phyloP scores from a whole-genome alignment of 305 asterid genomes.

The Fraxinus ornus region DNA sequence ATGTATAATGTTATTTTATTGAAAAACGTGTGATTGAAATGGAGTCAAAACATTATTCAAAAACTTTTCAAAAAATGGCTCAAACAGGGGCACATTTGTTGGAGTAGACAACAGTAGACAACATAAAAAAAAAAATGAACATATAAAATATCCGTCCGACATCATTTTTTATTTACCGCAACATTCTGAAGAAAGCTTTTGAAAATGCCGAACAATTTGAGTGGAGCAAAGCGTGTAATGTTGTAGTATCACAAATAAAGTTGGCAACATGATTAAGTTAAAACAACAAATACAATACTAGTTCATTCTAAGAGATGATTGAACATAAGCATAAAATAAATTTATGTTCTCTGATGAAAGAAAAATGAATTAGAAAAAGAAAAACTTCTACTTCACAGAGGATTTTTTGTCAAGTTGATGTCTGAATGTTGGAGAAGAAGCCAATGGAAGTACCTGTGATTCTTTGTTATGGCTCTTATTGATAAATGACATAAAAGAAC shows the following conservation, averaged over 20 bases:
- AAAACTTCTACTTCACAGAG: conserved; percentile 7
- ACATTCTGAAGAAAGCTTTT: not conserved
- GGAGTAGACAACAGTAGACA: not conserved
- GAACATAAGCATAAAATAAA: not conserved
- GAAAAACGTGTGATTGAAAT: too few species aligned
- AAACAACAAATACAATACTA: too few species aligned
- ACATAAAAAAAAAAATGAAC: too few species aligned
- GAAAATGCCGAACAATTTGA: not conserved
- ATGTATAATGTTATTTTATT: too few species aligned
- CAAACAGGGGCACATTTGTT: not conserved
- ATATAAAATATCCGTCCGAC: not conserved
- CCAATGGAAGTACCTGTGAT: conserved; percentile 45
- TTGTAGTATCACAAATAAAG: too few species aligned
- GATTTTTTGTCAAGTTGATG: conserved; percentile 12
- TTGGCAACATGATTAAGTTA: too few species aligned
- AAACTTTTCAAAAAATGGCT: too few species aligned
- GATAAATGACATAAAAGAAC: conserved; percentile 24
- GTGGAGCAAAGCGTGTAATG: not conserved
- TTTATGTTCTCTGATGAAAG: not conserved
- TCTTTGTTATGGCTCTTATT: conserved; percentile 27
- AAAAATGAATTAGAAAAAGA: not conserved
- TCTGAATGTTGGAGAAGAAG: conserved; percentile 38
- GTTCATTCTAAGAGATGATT: not conserved
- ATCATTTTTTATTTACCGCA: not conserved
- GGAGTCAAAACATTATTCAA: too few species aligned